Evolutionary conservation across 2,329 filamentous ascomycete genomes (phyloP).

Genomic region (Scleromitrula shiraiana): DNA sequence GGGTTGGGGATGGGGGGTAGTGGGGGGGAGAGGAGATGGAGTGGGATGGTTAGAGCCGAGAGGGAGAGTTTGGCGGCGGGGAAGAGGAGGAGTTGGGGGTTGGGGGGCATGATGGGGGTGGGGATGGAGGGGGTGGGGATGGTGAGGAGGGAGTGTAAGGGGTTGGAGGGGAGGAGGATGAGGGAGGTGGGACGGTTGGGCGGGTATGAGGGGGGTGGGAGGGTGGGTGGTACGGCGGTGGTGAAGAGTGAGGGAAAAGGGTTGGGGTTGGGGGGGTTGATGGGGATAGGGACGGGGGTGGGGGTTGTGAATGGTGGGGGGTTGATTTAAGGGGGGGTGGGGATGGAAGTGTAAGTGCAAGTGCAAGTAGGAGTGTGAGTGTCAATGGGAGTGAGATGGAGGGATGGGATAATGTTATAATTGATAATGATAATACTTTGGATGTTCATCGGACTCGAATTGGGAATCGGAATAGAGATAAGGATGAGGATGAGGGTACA

Average conservation of each 20-base stretch:
- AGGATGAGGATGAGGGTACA: neutral
- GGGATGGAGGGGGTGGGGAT: too few relatives aligned
- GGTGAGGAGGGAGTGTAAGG: conserved; percentile 3
- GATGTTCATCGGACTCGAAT: neutral
- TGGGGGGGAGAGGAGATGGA: conserved; percentile 2
- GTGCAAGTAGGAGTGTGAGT: neutral
- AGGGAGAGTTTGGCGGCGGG: neutral
- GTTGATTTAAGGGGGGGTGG: neutral
- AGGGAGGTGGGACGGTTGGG: conserved; percentile 3
- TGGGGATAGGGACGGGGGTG: too few relatives aligned
- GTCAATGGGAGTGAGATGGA: neutral
- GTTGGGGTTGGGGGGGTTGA: neutral
- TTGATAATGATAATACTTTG: neutral
- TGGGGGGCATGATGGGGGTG: neutral
- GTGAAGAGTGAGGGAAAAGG: conserved; percentile 6
- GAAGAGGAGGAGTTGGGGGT: neutral
- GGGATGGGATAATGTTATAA: neutral
- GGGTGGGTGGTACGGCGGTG: neutral
- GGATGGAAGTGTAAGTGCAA: neutral
- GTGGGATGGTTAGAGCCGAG: neutral
- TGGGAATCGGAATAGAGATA: neutral
- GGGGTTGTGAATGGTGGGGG: neutral
- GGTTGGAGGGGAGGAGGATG: conserved; percentile 2
- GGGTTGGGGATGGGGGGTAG: neutral
- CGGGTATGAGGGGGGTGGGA: neutral